Conservation (phyloP, 257 asterid genomes). For the Solanum dulcamara region DNA sequence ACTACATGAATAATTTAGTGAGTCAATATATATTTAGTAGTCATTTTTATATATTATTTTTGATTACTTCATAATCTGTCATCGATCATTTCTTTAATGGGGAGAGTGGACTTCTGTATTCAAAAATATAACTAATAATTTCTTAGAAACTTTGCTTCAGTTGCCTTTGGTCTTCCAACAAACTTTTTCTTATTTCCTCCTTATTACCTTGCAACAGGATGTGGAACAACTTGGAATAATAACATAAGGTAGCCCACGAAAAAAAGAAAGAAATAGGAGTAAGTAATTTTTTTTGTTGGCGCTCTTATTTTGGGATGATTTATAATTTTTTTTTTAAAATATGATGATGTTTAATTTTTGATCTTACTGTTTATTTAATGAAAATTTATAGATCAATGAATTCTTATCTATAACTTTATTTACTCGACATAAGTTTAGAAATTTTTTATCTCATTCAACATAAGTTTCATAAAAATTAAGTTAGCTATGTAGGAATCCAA, state of each 20-base stretch:
- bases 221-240: neutral
- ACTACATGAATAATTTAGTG: neutral
- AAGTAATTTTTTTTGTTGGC: neutral
- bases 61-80: neutral
- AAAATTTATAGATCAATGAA: neutral
- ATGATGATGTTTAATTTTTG: neutral
- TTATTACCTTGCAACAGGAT: neutral
- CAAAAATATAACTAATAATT: neutral
- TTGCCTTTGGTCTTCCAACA: neutral
- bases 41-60: neutral
- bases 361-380: neutral
- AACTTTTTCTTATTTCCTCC: neutral
- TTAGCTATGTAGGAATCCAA: neutral
- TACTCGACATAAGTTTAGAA: neutral
- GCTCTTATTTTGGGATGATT: neutral
- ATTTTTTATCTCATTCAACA: neutral
- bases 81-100: neutral
- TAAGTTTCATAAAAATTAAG: neutral
- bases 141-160: neutral
- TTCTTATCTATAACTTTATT: neutral
- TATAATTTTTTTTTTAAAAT: no score
- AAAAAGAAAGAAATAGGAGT: neutral
- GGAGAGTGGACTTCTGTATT: neutral
- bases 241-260: neutral
- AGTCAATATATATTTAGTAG: neutral